Evolutionary conservation across 2,329 filamentous ascomycete species (phyloP).

Genomic region (Bimuria novae-zelandiae): DNA sequence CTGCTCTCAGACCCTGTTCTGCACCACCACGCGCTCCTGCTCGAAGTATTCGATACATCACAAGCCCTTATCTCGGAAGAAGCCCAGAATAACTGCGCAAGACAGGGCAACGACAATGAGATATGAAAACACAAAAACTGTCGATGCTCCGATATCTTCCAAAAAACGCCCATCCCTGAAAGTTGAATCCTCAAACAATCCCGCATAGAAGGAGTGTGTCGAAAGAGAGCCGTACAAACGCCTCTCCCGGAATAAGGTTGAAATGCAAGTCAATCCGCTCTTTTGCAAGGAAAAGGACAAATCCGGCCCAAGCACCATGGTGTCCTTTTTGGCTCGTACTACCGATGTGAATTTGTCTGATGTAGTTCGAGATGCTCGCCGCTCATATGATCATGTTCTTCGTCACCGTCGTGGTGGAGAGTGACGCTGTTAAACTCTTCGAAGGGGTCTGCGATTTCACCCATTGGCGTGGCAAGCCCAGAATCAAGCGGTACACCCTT

Average conservation of each 20-base stretch:
- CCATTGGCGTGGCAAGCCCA: conserved; percentile 81
- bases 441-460: conserved; percentile 85
- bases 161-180: conserved; percentile 12
- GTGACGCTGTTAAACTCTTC: conserved; percentile 99
- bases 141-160: conserved; percentile 4
- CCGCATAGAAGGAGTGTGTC: conserved; percentile 36
- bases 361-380: conserved; percentile 29
- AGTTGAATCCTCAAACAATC: conserved; percentile 19
- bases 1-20: conserved; percentile 8
- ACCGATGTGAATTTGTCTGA: conserved; percentile 30
- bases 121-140: conserved; percentile 6
- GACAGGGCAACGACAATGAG: conserved; percentile 7
- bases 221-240: conserved; percentile 30
- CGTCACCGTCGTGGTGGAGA: conserved; percentile 92
- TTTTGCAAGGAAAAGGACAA: conserved; percentile 17
- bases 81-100: background rate
- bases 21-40: background rate
- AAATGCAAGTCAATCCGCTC: conserved; percentile 17
- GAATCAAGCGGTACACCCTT: conserved; percentile 88
- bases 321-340: conserved; percentile 4
- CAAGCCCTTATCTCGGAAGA: background rate
- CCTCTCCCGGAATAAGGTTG: conserved; percentile 18
- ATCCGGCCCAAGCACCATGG: background rate
- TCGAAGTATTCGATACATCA: background rate
- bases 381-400: conserved; percentile 52